Conservation (phyloP, 2,329 filamentous ascomycete genomes). For the Sphaceloma murrayae region DNA sequence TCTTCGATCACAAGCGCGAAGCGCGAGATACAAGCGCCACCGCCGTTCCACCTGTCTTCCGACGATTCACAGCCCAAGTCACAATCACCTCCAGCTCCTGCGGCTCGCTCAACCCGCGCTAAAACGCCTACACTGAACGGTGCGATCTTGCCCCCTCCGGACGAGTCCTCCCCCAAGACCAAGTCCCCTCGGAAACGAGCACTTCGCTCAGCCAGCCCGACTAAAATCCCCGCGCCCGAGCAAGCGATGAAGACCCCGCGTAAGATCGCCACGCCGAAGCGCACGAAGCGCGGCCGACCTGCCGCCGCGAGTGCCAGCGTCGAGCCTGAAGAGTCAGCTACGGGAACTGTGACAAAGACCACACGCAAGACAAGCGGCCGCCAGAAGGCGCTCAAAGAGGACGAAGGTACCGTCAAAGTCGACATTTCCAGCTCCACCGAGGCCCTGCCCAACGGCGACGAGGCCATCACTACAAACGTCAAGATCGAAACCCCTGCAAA, state of each 20-base stretch:
- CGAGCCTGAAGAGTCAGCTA: slow-evolving; percentile 22
- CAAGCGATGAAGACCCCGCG: slow-evolving; percentile 27
- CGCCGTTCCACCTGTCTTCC: slow-evolving; percentile 50
- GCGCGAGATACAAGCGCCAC: slow-evolving; percentile 69
- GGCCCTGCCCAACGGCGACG: slow-evolving; percentile 41
- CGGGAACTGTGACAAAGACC: slow-evolving; percentile 12
- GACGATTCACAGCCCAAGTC: slow-evolving; percentile 17
- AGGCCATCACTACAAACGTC: slow-evolving; percentile 61
- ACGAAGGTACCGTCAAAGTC: slow-evolving; percentile 51
- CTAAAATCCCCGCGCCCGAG: slow-evolving; percentile 36
- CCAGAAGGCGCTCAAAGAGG: slow-evolving; percentile 39
- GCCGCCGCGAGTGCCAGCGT: slow-evolving; percentile 24
- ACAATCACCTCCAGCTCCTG: slow-evolving; percentile 25
- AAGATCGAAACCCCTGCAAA: slow-evolving; percentile 65
- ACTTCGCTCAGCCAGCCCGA: slow-evolving; percentile 51
- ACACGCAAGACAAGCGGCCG: slow-evolving; percentile 15
- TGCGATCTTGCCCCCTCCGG: slow-evolving; percentile 17
- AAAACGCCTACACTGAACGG: slow-evolving; percentile 11
- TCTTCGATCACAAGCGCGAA: slow-evolving; percentile 45
- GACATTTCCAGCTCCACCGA: slow-evolving; percentile 58
- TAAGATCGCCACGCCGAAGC: slow-evolving; percentile 44
- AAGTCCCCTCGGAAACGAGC: slow-evolving; percentile 41
- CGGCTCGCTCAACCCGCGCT: slow-evolving; percentile 10
- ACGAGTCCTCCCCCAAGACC: slow-evolving; percentile 25
- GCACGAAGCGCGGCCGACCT: slow-evolving; percentile 36